Percentiles rank a stretch among this genome's conserved stretches.
Conservation (phyloP, 768 basidiomycete species). For the Russula emetica region DNA sequence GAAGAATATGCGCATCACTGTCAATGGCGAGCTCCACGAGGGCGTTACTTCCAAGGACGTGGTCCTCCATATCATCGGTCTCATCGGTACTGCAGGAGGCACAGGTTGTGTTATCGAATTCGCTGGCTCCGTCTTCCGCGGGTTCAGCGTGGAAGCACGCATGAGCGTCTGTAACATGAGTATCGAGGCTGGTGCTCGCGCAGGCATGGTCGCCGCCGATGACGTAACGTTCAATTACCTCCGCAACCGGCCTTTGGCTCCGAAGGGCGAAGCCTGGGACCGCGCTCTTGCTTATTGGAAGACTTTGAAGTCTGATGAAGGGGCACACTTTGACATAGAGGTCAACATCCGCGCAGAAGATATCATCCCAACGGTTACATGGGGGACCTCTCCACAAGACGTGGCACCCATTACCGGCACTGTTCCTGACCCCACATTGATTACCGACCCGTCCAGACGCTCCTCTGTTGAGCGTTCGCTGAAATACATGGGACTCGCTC, state of each 20-base stretch:
- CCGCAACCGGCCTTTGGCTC: conserved; percentile 53
- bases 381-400: conserved; percentile 65
- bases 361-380: conserved; percentile 60
- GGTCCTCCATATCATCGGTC: conserved; percentile 59
- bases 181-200: conserved; percentile 62
- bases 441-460: conserved; percentile 44
- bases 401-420: conserved; percentile 53
- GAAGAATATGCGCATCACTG: conserved; percentile 62
- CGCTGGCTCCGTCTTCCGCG: conserved; percentile 52
- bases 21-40: conserved; percentile 51
- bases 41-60: conserved; percentile 63
- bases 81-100: conserved; percentile 62
- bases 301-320: conserved; percentile 51
- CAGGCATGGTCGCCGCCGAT: conserved; percentile 64
- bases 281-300: conserved; percentile 57
- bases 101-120: conserved; percentile 64
- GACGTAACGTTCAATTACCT: conserved; percentile 60
- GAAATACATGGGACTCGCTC: conserved; percentile 56
- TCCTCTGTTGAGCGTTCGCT: conserved; percentile 49
- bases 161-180: conserved; percentile 66
- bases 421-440: conserved; percentile 50
- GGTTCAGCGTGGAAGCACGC: conserved; percentile 58
- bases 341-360: conserved; percentile 56
- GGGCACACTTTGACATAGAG: conserved; percentile 55
- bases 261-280: conserved; percentile 57